Evolutionary conservation across 2,329 filamentous ascomycete genomes (phyloP).

Genomic region (Arthrobotrys musiformis): DNA sequence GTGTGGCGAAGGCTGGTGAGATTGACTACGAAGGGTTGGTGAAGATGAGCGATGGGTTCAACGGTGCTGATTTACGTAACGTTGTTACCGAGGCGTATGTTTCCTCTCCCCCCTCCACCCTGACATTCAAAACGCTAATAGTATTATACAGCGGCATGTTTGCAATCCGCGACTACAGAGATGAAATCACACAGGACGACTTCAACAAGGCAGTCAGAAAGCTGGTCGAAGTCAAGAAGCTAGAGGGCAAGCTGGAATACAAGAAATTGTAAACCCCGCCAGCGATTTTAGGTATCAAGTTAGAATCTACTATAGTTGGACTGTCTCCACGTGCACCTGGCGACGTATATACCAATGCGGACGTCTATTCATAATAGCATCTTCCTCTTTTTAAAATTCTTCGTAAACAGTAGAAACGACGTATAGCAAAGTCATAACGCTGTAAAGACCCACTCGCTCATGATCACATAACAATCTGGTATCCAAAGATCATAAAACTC

Average conservation of each 20-base stretch:
- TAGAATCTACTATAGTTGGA: slow-evolving; percentile 4
- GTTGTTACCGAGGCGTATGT: slow-evolving; percentile 98
- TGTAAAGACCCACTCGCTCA: background rate
- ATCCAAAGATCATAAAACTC: slow-evolving; percentile 10
- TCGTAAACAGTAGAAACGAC: background rate
- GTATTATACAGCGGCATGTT: slow-evolving; percentile 77
- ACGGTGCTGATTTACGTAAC: slow-evolving; percentile 96
- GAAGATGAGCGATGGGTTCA: slow-evolving; percentile 99
- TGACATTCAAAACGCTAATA: slow-evolving; percentile 58
- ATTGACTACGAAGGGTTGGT: slow-evolving; percentile 99
- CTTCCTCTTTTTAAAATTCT: background rate
- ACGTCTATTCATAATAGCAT: background rate
- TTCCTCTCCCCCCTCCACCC: background rate
- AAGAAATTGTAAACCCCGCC: slow-evolving; percentile 80
- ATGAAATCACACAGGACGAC: slow-evolving; percentile 96
- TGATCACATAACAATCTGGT: background rate
- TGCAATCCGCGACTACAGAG: slow-evolving; percentile 97
- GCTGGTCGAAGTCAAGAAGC: slow-evolving; percentile 95
- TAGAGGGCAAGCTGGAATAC: slow-evolving; percentile 98
- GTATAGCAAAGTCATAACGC: background rate
- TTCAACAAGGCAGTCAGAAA: slow-evolving; percentile 99
- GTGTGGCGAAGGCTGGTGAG: slow-evolving; percentile 89
- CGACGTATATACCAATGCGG: background rate
- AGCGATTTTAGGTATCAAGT: background rate
- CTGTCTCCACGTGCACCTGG: background rate